A percentile compares a stretch with the other conserved stretches of the same genome.
These are phyloP conservation scores for Tuber borchii DNA, from an alignment of 495 filamentous ascomycete genomes.

Conservation along the genomic window DNA sequence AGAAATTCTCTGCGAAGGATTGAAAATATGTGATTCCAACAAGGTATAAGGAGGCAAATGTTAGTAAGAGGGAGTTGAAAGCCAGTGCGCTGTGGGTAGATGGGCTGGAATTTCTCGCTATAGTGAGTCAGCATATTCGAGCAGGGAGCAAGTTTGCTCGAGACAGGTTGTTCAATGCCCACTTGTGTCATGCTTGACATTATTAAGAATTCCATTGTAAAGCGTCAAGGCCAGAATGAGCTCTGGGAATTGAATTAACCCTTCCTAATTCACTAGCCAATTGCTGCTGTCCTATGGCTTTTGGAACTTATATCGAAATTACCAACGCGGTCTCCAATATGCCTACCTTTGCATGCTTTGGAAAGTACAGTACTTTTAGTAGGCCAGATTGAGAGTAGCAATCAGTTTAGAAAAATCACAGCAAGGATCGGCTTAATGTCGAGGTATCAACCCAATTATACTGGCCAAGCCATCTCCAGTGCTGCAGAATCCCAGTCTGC, in stretches of 20 bases:
- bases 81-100: constrained; percentile 83
- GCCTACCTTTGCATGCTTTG: background rate
- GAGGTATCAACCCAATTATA: constrained; percentile 15
- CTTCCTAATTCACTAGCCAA: constrained; percentile 87
- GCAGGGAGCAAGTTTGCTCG: constrained; percentile 79
- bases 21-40: constrained; percentile 54
- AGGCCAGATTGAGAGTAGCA: constrained; percentile 89
- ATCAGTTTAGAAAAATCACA: constrained; percentile 94
- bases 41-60: constrained; percentile 55
- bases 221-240: constrained; percentile 78
- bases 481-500: constrained; percentile 59
- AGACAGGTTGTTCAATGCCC: constrained; percentile 61
- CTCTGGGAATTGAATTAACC: constrained; percentile 42
- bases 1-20: constrained; percentile 66
- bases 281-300: constrained; percentile 92
- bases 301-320: constrained; percentile 66
- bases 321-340: constrained; percentile 45
- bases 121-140: constrained; percentile 63
- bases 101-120: constrained; percentile 58
- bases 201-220: background rate
- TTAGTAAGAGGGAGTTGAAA: constrained; percentile 58
- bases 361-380: background rate
- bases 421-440: constrained; percentile 73
- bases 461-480: constrained; percentile 20
- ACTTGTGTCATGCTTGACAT: background rate